These are phyloP conservation scores for Colletotrichum navitas DNA, from an alignment of 2,329 filamentous ascomycete species.

Conservation along the genomic window DNA sequence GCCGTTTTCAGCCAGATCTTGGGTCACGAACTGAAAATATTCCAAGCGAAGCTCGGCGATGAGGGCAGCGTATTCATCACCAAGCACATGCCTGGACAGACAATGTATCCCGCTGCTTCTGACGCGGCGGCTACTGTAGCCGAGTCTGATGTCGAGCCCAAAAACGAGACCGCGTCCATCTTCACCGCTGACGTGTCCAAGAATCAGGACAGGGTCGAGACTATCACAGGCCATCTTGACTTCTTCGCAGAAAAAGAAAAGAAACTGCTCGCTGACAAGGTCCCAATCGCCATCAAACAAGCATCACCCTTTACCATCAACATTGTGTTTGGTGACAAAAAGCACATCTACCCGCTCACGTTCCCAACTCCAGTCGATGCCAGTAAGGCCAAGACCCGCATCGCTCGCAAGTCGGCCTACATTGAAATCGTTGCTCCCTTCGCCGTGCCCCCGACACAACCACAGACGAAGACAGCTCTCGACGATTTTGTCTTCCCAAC, in stretches of 20 bases:
- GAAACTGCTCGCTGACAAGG: conserved; percentile 54
- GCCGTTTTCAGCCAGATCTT: conserved; percentile 46
- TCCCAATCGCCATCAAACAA: conserved; percentile 54
- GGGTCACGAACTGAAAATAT: conserved; percentile 49
- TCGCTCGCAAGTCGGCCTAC: conserved; percentile 59
- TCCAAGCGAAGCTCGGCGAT: conserved; percentile 50
- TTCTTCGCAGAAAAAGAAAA: conserved; percentile 53
- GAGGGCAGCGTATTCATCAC: conserved; percentile 52
- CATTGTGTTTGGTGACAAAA: conserved; percentile 53
- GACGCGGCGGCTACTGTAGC: conserved; percentile 45
- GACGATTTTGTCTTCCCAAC: conserved; percentile 55
- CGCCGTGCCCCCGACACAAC: conserved; percentile 45
- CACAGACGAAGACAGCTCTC: conserved; percentile 34
- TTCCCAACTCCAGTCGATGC: conserved; percentile 58
- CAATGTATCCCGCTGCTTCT: conserved; percentile 46
- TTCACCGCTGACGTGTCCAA: conserved; percentile 47
- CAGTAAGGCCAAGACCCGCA: conserved; percentile 52
- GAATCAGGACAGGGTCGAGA: conserved; percentile 48
- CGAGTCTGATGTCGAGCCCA: conserved; percentile 39
- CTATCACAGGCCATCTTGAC: conserved; percentile 56
- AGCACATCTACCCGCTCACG: conserved; percentile 50
- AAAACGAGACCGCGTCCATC: conserved; percentile 44
- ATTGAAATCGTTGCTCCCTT: conserved; percentile 58
- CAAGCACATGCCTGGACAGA: conserved; percentile 53
- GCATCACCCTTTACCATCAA: conserved; percentile 56